Evolutionary conservation across 805 yeast genomes (phyloP).

Genomic region (Candida orba): DNA sequence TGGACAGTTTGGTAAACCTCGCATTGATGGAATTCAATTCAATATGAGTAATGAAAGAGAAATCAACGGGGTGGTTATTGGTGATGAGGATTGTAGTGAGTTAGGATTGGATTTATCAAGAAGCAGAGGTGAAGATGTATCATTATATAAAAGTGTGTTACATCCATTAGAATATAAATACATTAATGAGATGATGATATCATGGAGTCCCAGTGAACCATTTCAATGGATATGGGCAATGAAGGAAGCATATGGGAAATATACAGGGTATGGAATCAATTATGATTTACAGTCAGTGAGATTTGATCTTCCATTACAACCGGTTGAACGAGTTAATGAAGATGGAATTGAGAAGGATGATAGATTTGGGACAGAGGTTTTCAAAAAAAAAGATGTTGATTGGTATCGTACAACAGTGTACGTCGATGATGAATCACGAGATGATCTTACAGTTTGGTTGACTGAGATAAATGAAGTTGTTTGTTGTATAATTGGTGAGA

Average conservation of each 20-base stretch:
- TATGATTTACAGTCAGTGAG: constrained; percentile 26
- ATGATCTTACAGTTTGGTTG: background rate
- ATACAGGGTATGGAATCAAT: constrained; percentile 53
- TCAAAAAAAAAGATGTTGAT: background rate
- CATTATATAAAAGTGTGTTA: constrained; percentile 36
- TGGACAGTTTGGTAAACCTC: constrained; percentile 54
- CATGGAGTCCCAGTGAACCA: constrained; percentile 5
- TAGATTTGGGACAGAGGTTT: background rate
- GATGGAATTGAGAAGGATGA: background rate
- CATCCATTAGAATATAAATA: constrained; percentile 25
- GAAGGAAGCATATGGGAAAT: constrained; percentile 70
- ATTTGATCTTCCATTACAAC: constrained; percentile 16
- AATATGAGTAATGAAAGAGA: constrained; percentile 56
- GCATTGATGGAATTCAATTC: constrained; percentile 33
- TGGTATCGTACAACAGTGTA: background rate
- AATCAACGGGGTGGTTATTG: constrained; percentile 38
- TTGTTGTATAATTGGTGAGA: background rate
- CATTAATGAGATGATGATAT: background rate
- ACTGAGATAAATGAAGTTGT: constrained; percentile 1
- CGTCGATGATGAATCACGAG: background rate
- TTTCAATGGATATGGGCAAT: constrained; percentile 70
- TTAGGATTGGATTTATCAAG: constrained; percentile 43
- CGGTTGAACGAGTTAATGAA: background rate
- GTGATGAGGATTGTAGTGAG: constrained; percentile 19
- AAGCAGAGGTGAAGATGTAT: constrained; percentile 21